A percentile compares a stretch with the other conserved stretches of the same genome.
Conservation (phyloP, 805 yeast genomes). For the Tetrapisispora phaffii region DNA sequence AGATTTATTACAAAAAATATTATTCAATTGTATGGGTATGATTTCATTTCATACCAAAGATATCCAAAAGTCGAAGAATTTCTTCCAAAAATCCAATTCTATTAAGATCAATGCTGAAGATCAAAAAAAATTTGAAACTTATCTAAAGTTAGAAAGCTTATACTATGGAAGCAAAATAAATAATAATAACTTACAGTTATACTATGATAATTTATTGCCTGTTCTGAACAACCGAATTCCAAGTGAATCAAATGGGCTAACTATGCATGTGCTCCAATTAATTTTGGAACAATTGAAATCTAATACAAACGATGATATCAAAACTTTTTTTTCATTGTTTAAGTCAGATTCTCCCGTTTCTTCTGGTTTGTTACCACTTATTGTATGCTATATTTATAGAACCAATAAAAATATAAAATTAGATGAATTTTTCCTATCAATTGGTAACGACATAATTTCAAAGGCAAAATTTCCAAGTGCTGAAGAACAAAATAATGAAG, state of each 20-base stretch:
- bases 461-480: conserved; percentile 38
- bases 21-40: conserved; percentile 15
- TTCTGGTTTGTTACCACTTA: background rate
- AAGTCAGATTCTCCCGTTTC: background rate
- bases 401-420: conserved; percentile 1
- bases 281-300: conserved; percentile 14
- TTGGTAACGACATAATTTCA: conserved; percentile 15
- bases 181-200: conserved; percentile 1
- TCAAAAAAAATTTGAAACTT: conserved; percentile 7
- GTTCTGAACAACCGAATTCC: conserved; percentile 14
- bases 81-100: conserved; percentile 5
- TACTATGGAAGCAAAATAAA: conserved; percentile 12
- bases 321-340: background rate
- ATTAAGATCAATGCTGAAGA: conserved; percentile 1
- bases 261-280: conserved; percentile 16
- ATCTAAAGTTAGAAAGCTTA: conserved; percentile 20
- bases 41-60: conserved; percentile 9
- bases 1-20: conserved; percentile 10
- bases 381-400: conserved; percentile 2
- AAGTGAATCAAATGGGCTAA: conserved; percentile 16
- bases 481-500: conserved; percentile 24
- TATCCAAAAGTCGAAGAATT: conserved; percentile 4
- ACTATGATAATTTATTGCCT: conserved; percentile 7
- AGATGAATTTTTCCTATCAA: conserved; percentile 12
- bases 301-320: background rate